These are phyloP conservation scores for Cercospora sp. DNA, from an alignment of 2,329 filamentous ascomycete species.

Conservation along the genomic window DNA sequence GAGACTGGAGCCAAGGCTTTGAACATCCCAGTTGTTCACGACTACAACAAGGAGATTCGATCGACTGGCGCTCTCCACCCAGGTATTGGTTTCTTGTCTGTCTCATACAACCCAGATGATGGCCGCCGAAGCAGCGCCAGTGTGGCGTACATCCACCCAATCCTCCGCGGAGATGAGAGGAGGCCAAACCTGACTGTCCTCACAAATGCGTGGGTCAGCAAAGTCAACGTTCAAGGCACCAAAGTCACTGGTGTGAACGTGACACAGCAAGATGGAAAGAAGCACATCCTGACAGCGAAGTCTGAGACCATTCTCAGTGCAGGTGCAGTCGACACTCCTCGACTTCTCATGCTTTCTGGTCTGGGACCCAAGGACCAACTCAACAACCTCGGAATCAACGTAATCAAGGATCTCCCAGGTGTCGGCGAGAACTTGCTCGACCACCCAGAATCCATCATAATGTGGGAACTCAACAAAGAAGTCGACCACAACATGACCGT, in stretches of 20 bases:
- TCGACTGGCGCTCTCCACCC: slow-evolving; percentile 69
- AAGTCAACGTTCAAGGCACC: slow-evolving; percentile 69
- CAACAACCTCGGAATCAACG: slow-evolving; percentile 50
- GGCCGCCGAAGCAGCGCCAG: slow-evolving; percentile 81
- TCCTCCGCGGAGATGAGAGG: slow-evolving; percentile 78
- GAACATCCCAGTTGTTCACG: slow-evolving; percentile 75
- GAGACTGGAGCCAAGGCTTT: slow-evolving; percentile 75
- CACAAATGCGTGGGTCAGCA: slow-evolving; percentile 84
- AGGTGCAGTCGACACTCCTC: slow-evolving; percentile 78
- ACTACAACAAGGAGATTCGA: slow-evolving; percentile 85
- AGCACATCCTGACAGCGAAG: slow-evolving; percentile 59
- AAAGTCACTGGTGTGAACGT: slow-evolving; percentile 73
- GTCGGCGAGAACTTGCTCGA: slow-evolving; percentile 65
- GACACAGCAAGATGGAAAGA: slow-evolving; percentile 61
- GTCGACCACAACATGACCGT: slow-evolving; percentile 79
- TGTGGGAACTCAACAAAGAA: slow-evolving; percentile 78
- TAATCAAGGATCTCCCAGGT: slow-evolving; percentile 61
- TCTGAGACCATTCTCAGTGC: slow-evolving; percentile 78
- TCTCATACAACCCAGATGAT: slow-evolving; percentile 87
- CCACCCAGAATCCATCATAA: slow-evolving; percentile 66
- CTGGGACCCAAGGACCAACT: slow-evolving; percentile 53
- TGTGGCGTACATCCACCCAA: slow-evolving; percentile 90
- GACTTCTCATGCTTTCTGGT: slow-evolving; percentile 58
- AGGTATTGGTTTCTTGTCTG: slow-evolving; percentile 85
- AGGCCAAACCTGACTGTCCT: slow-evolving; percentile 81